A percentile compares a stretch with the other conserved stretches of the same genome.
Evolutionary conservation across 805 yeast species (phyloP).

Genomic region (Metschnikowia chrysomelidarum): DNA sequence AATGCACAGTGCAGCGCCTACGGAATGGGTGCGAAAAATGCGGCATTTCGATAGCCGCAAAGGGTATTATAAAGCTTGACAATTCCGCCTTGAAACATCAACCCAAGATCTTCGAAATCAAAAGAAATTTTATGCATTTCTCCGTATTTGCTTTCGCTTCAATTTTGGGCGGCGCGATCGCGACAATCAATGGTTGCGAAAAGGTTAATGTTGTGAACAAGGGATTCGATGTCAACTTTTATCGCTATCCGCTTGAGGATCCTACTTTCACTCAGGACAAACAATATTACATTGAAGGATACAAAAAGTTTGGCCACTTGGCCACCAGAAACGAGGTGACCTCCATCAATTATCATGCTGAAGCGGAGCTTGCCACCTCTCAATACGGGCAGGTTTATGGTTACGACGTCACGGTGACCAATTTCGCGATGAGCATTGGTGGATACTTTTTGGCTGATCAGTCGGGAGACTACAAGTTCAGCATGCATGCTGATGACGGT

Average conservation of each 20-base stretch:
- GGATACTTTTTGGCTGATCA: slow-evolving; percentile 7
- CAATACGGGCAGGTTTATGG: not conserved
- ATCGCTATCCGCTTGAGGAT: slow-evolving; percentile 1
- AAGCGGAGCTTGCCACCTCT: not conserved
- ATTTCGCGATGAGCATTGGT: slow-evolving; percentile 2
- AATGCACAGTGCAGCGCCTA: too few species aligned
- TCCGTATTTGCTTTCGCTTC: not conserved
- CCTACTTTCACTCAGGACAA: not conserved
- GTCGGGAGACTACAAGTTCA: slow-evolving; percentile 4
- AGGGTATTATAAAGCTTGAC: too few species aligned
- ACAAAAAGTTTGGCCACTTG: slow-evolving; percentile 1
- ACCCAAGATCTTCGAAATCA: too few species aligned
- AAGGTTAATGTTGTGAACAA: not conserved
- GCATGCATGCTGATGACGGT: slow-evolving; percentile 4
- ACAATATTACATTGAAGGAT: slow-evolving; percentile 1
- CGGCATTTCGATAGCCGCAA: too few species aligned
- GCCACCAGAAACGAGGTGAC: slow-evolving; percentile 1
- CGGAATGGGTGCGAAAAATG: too few species aligned
- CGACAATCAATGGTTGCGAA: not conserved
- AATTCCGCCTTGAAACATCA: too few species aligned
- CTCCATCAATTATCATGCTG: slow-evolving; percentile 1
- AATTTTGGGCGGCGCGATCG: not conserved
- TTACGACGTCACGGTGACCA: slow-evolving; percentile 1
- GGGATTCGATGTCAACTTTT: slow-evolving; percentile 4
- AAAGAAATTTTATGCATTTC: too few species aligned